A percentile compares a stretch with the other conserved stretches of the same genome.
Conservation (phyloP, 1,284 basidiomycete species). For the Neolentinus lepideus region DNA sequence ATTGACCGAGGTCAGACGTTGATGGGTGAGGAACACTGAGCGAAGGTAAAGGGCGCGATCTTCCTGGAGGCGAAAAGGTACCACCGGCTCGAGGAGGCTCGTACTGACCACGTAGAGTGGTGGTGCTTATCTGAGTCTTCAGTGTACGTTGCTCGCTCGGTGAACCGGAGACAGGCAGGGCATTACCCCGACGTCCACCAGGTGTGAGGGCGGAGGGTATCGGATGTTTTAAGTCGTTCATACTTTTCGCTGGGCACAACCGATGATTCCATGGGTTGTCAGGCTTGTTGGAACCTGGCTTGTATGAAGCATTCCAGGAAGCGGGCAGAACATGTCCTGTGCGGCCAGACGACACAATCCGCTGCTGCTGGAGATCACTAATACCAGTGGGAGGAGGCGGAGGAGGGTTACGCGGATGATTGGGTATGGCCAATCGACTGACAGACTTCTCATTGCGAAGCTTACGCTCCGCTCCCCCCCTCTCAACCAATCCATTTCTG, state of each 20-base stretch:
- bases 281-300: not conserved
- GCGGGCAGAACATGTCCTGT: not conserved
- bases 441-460: not conserved
- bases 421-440: slow-evolving; percentile 25
- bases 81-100: not conserved
- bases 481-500: slow-evolving; percentile 10
- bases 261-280: not conserved
- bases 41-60: not conserved
- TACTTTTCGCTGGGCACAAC: not conserved
- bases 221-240: not conserved
- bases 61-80: slow-evolving; percentile 15
- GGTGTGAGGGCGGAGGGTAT: not conserved
- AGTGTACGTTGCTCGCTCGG: not conserved
- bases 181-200: not conserved
- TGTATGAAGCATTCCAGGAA: not conserved
- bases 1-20: not conserved
- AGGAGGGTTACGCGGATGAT: slow-evolving; percentile 29
- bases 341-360: not conserved
- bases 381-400: slow-evolving; percentile 18
- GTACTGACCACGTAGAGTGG: not conserved
- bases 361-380: not conserved
- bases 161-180: not conserved
- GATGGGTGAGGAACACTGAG: not conserved
- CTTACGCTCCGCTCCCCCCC: slow-evolving; percentile 8
- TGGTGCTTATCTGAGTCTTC: not conserved